Evolutionary conservation across 2,329 filamentous ascomycete species (phyloP).

Genomic region (Talaromyces sp.): DNA sequence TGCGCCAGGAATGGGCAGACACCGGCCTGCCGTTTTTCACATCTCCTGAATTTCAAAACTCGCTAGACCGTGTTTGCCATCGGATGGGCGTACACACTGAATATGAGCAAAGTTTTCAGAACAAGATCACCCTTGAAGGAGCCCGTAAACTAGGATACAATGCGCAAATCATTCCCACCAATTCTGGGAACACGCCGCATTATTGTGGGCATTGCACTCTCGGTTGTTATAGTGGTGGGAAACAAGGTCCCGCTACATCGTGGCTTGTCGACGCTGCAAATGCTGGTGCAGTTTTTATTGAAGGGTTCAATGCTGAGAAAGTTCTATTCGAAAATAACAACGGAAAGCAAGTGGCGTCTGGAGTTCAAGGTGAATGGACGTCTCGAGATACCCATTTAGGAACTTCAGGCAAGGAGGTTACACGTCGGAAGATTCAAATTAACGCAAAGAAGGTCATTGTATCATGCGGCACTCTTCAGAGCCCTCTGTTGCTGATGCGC

Average conservation of each 20-base stretch:
- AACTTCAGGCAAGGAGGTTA: slow-evolving; percentile 47
- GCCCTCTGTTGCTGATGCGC: slow-evolving; percentile 67
- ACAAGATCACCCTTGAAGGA: slow-evolving; percentile 68
- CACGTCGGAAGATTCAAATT: slow-evolving; percentile 61
- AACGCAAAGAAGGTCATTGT: slow-evolving; percentile 76
- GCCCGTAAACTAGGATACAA: slow-evolving; percentile 67
- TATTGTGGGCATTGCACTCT: slow-evolving; percentile 64
- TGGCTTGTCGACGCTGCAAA: slow-evolving; percentile 75
- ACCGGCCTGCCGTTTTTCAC: slow-evolving; percentile 67
- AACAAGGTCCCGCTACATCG: slow-evolving; percentile 70
- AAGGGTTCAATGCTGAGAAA: slow-evolving; percentile 69
- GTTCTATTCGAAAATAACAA: slow-evolving; percentile 59
- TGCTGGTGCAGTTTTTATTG: slow-evolving; percentile 74
- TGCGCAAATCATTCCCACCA: slow-evolving; percentile 68
- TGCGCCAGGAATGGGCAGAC: slow-evolving; percentile 75
- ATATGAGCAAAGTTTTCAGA: slow-evolving; percentile 68
- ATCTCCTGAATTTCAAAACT: slow-evolving; percentile 67
- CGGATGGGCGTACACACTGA: slow-evolving; percentile 69
- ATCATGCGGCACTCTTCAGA: slow-evolving; percentile 70
- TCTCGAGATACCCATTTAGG: slow-evolving; percentile 61
- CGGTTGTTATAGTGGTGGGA: slow-evolving; percentile 61
- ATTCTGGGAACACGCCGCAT: slow-evolving; percentile 68
- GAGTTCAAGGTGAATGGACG: slow-evolving; percentile 70
- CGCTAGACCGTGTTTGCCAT: slow-evolving; percentile 70
- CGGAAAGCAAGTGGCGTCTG: slow-evolving; percentile 57